These are phyloP conservation scores for Trichosporon inkin DNA, from an alignment of 1,284 basidiomycete species.

Conservation along the genomic window DNA sequence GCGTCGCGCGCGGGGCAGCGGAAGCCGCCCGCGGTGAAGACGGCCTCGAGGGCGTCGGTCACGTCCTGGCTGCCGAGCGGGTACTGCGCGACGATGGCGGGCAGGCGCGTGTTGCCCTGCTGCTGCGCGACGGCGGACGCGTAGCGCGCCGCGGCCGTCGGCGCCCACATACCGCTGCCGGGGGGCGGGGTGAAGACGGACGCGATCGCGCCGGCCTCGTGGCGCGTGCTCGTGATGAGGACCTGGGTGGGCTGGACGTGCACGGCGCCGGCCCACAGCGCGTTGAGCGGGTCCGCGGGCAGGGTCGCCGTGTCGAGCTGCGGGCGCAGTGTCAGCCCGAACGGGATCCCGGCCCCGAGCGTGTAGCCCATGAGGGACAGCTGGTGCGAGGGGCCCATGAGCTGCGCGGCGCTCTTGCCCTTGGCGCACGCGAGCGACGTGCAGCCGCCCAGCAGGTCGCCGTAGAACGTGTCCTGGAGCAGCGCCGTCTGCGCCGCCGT, in stretches of 20 bases:
- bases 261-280: slow-evolving; percentile 60
- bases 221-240: slow-evolving; percentile 63
- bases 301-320: slow-evolving; percentile 29
- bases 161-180: background rate
- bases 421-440: slow-evolving; percentile 54
- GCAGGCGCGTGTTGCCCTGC: slow-evolving; percentile 32
- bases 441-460: slow-evolving; percentile 46
- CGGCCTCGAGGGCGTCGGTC: slow-evolving; percentile 49
- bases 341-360: slow-evolving; percentile 26
- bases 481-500: slow-evolving; percentile 56
- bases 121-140: slow-evolving; percentile 58
- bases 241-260: slow-evolving; percentile 60
- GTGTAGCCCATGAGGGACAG: slow-evolving; percentile 43
- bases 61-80: slow-evolving; percentile 50
- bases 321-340: slow-evolving; percentile 34
- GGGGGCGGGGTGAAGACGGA: background rate
- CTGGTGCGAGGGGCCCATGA: slow-evolving; percentile 56
- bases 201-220: slow-evolving; percentile 58
- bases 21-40: slow-evolving; percentile 60
- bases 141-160: background rate
- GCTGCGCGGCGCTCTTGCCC: slow-evolving; percentile 54
- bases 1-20: slow-evolving; percentile 65
- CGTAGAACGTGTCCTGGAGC: slow-evolving; percentile 59
- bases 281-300: slow-evolving; percentile 56
- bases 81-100: slow-evolving; percentile 31